Percentiles rank a stretch among this genome's conserved stretches.
phyloP scores from a whole-genome alignment of 2,329 filamentous ascomycete species.

The Thyridium curvatum region DNA sequence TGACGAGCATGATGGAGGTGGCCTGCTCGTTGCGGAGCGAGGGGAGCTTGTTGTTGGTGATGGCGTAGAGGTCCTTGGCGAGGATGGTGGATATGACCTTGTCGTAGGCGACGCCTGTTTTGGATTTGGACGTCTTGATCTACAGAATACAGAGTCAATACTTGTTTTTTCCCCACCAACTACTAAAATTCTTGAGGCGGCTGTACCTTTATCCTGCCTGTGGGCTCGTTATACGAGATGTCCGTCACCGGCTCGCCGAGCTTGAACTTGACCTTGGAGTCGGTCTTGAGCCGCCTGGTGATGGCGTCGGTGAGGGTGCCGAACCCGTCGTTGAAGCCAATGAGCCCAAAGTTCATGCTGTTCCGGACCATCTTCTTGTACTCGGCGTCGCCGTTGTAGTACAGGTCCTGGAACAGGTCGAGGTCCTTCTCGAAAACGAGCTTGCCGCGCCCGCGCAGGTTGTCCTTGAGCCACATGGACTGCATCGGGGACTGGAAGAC shows the following conservation, averaged over 20 bases:
- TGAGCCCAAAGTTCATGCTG: conserved; percentile 24
- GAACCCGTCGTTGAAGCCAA: conserved; percentile 55
- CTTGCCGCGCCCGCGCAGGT: no score
- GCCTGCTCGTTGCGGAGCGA: conserved; percentile 50
- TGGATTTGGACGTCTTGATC: conserved; percentile 6
- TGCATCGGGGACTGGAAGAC: conserved; percentile 39
- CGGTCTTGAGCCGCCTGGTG: conserved; percentile 38
- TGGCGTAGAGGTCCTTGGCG: conserved; percentile 25
- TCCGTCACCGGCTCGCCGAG: conserved; percentile 39
- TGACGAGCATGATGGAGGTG: conserved; percentile 86
- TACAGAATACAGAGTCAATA: no score
- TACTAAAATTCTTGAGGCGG: no score
- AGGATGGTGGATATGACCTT: conserved; percentile 62
- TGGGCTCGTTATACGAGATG: conserved; percentile 31
- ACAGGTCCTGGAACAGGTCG: conserved; percentile 8
- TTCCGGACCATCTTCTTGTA: conserved; percentile 18
- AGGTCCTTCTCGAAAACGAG: conserved; percentile 1
- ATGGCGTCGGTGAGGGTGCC: conserved; percentile 52
- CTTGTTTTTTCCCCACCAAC: no score
- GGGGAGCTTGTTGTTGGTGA: conserved; percentile 32
- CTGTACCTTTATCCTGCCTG: conserved; percentile 35
- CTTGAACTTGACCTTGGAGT: conserved; percentile 55
- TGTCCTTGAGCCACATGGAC: no score
- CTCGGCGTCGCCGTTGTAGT: conserved; percentile 6
- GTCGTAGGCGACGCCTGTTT: conserved; percentile 31